Conservation (phyloP, 805 yeast genomes). For the Scheffersomyces spartinae region DNA sequence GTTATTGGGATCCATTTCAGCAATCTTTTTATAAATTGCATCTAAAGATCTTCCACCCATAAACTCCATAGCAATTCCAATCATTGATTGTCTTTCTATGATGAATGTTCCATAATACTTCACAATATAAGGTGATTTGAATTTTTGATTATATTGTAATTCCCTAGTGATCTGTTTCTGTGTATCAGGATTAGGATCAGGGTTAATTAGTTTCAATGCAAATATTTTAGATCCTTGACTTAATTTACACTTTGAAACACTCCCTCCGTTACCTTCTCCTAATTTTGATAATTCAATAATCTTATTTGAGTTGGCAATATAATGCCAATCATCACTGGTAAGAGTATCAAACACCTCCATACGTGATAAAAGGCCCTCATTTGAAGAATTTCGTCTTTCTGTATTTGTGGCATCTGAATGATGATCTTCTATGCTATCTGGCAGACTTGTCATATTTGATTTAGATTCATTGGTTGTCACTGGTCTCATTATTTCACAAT, state of each 20-base stretch:
- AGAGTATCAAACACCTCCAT: slow-evolving; percentile 54
- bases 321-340: slow-evolving; percentile 69
- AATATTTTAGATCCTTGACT: slow-evolving; percentile 50
- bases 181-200: slow-evolving; percentile 74
- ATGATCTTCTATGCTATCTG: too few relatives aligned
- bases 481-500: too few relatives aligned
- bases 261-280: slow-evolving; percentile 95
- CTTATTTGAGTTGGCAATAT: slow-evolving; percentile 41
- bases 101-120: slow-evolving; percentile 88
- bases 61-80: slow-evolving; percentile 93
- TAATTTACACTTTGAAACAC: slow-evolving; percentile 70
- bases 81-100: slow-evolving; percentile 63
- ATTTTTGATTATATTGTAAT: slow-evolving; percentile 74
- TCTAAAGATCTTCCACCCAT: slow-evolving; percentile 92
- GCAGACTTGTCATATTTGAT: too few relatives aligned
- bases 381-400: too few relatives aligned
- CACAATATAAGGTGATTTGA: slow-evolving; percentile 77
- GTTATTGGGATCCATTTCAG: slow-evolving; percentile 54
- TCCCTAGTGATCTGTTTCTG: slow-evolving; percentile 89
- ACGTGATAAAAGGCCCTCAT: too few relatives aligned
- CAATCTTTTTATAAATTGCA: slow-evolving; percentile 74
- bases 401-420: too few relatives aligned
- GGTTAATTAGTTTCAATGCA: slow-evolving; percentile 69
- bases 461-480: too few relatives aligned
- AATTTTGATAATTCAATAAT: slow-evolving; percentile 59